Evolutionary conservation across 192 early-diverging fungal genomes (phyloP).

Genomic region (Umbelopsis sp.): DNA sequence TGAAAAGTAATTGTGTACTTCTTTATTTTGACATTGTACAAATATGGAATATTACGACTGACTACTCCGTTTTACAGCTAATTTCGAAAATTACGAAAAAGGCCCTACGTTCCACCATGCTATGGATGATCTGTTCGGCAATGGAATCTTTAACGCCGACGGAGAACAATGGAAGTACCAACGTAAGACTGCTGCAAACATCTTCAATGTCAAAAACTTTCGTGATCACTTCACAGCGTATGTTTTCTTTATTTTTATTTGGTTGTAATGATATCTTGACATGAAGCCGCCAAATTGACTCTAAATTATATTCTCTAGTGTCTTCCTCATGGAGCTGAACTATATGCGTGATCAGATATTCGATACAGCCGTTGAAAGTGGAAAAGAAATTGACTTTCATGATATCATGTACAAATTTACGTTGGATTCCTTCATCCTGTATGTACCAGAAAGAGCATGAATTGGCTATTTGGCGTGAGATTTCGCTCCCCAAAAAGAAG

Average conservation of each 20-base stretch:
- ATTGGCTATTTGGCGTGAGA: no score
- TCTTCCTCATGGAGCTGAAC: constrained; percentile 27
- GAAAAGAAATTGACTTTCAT: constrained; percentile 41
- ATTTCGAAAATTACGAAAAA: constrained; percentile 43
- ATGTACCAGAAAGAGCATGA: background rate
- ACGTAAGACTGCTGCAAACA: constrained; percentile 50
- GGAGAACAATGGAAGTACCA: constrained; percentile 66
- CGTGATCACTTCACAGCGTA: constrained; percentile 40
- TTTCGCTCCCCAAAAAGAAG: no score
- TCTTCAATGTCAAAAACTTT: constrained; percentile 43
- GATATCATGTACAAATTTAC: constrained; percentile 47
- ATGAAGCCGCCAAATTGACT: background rate
- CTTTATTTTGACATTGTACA: background rate
- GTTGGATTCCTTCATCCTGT: constrained; percentile 46
- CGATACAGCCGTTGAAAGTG: constrained; percentile 29
- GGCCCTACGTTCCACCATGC: constrained; percentile 51
- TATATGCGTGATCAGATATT: constrained; percentile 21
- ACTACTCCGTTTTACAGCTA: constrained; percentile 16
- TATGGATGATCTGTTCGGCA: constrained; percentile 58
- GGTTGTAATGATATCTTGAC: no score
- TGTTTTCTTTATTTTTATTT: background rate
- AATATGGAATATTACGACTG: background rate
- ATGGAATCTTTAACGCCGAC: constrained; percentile 75
- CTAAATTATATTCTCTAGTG: background rate
- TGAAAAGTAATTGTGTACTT: constrained; percentile 33